Conservation (phyloP, 2,329 filamentous ascomycete genomes). For the Pseudocercospora crystallina region DNA sequence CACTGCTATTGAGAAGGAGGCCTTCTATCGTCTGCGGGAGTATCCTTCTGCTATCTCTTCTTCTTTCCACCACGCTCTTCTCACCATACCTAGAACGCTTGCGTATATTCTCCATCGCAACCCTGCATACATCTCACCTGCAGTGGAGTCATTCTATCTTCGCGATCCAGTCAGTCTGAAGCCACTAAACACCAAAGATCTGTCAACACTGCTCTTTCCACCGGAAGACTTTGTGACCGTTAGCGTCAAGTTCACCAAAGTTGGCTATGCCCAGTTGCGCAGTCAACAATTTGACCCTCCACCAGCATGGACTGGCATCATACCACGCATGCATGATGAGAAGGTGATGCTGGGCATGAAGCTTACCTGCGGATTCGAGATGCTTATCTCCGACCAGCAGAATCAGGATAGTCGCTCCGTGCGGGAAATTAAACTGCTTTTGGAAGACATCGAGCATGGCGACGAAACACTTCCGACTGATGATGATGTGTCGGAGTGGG, state of each 20-base stretch:
- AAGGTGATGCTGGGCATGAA: conserved; percentile 78
- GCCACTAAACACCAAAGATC: conserved; percentile 60
- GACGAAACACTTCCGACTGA: conserved; percentile 70
- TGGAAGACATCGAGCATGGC: conserved; percentile 73
- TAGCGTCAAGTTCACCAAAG: conserved; percentile 79
- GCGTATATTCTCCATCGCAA: conserved; percentile 75
- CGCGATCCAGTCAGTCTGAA: conserved; percentile 77
- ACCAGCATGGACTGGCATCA: conserved; percentile 54
- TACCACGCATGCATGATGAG: conserved; percentile 40
- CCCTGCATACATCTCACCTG: conserved; percentile 75
- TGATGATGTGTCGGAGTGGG: conserved; percentile 71
- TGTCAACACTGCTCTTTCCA: conserved; percentile 62
- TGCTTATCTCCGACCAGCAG: conserved; percentile 69
- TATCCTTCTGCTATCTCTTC: conserved; percentile 75
- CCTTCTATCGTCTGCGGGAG: conserved; percentile 82
- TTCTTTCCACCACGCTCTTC: conserved; percentile 72
- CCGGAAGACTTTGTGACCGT: conserved; percentile 77
- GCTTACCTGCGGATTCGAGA: conserved; percentile 84
- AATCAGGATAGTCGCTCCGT: conserved; percentile 68
- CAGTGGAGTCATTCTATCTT: conserved; percentile 88
- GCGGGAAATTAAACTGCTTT: conserved; percentile 71
- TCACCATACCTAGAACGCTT: conserved; percentile 76
- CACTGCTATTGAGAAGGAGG: conserved; percentile 75
- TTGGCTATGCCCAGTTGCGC: conserved; percentile 85
- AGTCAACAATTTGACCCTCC: conserved; percentile 76